Conservation (phyloP, 2,329 filamentous ascomycete species). For the Alternaria ventricosa region DNA sequence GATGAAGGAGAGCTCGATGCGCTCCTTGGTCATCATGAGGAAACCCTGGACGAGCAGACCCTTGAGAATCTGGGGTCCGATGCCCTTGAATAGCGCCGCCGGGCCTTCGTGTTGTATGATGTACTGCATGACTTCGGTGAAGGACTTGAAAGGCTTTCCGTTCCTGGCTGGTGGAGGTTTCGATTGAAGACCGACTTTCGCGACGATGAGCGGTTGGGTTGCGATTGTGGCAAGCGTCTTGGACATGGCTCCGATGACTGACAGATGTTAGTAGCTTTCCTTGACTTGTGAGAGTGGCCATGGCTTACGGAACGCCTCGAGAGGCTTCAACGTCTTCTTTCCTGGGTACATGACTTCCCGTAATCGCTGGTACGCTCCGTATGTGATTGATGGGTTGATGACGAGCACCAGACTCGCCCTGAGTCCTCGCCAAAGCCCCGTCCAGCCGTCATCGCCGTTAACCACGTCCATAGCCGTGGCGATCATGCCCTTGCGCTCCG, state of each 20-base stretch:
- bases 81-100: slow-evolving; percentile 91
- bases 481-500: slow-evolving; percentile 82
- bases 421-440: slow-evolving; percentile 90
- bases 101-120: slow-evolving; percentile 88
- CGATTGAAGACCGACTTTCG: slow-evolving; percentile 95
- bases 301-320: slow-evolving; percentile 87
- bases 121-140: slow-evolving; percentile 92
- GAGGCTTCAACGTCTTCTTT: slow-evolving; percentile 75
- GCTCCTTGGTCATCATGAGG: slow-evolving; percentile 99
- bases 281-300: not conserved
- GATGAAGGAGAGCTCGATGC: slow-evolving; percentile 88
- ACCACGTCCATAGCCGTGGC: slow-evolving; percentile 90
- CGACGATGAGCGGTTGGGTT: slow-evolving; percentile 95
- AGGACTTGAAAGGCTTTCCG: slow-evolving; percentile 92
- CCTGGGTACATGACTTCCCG: slow-evolving; percentile 79
- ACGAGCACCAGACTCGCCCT: slow-evolving; percentile 96
- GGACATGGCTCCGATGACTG: slow-evolving; percentile 89
- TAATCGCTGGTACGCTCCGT: slow-evolving; percentile 92
- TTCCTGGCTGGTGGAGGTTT: slow-evolving; percentile 83
- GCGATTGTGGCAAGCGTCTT: slow-evolving; percentile 90
- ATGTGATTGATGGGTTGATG: slow-evolving; percentile 96
- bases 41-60: slow-evolving; percentile 92
- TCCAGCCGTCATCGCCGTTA: slow-evolving; percentile 85
- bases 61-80: slow-evolving; percentile 91
- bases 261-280: slow-evolving; percentile 17